Conservation (phyloP, 768 basidiomycete genomes). For the Calocybe indica region DNA sequence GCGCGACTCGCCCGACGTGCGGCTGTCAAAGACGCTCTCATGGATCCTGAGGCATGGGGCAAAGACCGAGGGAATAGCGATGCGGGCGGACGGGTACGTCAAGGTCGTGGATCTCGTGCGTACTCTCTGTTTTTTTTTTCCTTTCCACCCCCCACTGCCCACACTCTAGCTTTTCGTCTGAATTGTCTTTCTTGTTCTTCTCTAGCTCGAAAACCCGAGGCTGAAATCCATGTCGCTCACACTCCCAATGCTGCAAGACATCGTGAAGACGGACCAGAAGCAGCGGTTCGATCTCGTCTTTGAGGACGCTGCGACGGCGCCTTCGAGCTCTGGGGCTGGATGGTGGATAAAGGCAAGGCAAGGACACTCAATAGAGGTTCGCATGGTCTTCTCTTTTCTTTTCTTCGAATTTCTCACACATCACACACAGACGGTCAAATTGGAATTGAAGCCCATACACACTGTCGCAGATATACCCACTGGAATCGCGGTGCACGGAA, state of each 20-base stretch:
- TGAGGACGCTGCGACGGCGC: constrained; percentile 35
- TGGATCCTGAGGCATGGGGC: constrained; percentile 93
- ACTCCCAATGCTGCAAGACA: constrained; percentile 44
- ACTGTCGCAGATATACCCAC: constrained; percentile 59
- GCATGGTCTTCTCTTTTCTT: constrained; percentile 5
- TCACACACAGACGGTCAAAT: constrained; percentile 50
- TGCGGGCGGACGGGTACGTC: constrained; percentile 84
- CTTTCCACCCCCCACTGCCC: too few species aligned
- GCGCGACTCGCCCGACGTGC: constrained; percentile 60
- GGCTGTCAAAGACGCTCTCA: constrained; percentile 80
- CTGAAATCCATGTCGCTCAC: constrained; percentile 49
- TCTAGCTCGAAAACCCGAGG: constrained; percentile 51
- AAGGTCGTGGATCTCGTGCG: constrained; percentile 78
- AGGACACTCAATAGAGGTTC: constrained; percentile 79
- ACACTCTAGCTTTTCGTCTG: background rate
- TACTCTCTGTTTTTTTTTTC: constrained; percentile 7
- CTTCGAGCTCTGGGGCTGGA: constrained; percentile 22
- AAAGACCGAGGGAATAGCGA: constrained; percentile 60
- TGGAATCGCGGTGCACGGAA: constrained; percentile 78
- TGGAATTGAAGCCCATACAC: constrained; percentile 58
- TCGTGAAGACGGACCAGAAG: constrained; percentile 67
- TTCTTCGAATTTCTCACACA: background rate
- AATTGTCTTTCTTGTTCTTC: background rate
- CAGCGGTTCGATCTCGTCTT: constrained; percentile 53
- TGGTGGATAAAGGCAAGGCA: constrained; percentile 93